phyloP scores from a whole-genome alignment of 164 flowering plant genomes.

The Chimonanthus salicifolius region DNA sequence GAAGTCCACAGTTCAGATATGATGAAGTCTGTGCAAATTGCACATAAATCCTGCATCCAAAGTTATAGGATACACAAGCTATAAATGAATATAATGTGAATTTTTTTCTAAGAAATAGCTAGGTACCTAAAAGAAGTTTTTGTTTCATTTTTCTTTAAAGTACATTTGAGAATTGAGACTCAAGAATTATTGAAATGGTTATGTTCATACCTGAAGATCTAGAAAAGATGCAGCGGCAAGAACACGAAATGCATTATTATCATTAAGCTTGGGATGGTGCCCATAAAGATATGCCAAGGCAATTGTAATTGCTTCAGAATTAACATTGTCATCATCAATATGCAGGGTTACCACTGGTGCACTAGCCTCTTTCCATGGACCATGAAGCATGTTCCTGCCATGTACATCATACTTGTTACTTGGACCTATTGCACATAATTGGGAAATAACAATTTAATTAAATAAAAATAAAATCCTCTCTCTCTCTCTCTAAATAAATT shows the following conservation, averaged over 20 bases:
- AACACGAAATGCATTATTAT: slow-evolving; percentile 89
- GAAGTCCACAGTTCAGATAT: slow-evolving; percentile 91
- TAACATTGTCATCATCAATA: slow-evolving; percentile 86
- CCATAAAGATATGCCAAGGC: slow-evolving; percentile 95
- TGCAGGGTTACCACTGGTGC: slow-evolving; percentile 71
- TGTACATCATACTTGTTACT: slow-evolving; percentile 1
- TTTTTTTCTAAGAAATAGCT: too few relatives aligned
- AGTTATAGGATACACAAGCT: background rate
- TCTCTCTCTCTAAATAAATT: too few relatives aligned
- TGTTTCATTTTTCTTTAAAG: too few relatives aligned
- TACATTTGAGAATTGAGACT: too few relatives aligned
- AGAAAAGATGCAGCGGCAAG: slow-evolving; percentile 98
- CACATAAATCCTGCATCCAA: slow-evolving; percentile 80
- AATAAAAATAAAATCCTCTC: too few relatives aligned
- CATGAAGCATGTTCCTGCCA: slow-evolving; percentile 95
- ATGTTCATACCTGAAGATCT: slow-evolving; percentile 77
- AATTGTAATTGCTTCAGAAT: slow-evolving; percentile 75
- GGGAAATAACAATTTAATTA: background rate
- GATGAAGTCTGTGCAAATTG: slow-evolving; percentile 95
- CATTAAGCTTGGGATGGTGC: slow-evolving; percentile 86
- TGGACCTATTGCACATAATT: background rate
- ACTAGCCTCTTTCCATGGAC: slow-evolving; percentile 93
- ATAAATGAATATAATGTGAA: background rate
- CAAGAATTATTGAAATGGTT: background rate
- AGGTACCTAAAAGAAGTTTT: too few relatives aligned